Evolutionary conservation across 768 basidiomycete genomes (phyloP), one percentile per base, ranked within the genome.

Genomic region (Dictyophora rubrovolvata): DNA sequence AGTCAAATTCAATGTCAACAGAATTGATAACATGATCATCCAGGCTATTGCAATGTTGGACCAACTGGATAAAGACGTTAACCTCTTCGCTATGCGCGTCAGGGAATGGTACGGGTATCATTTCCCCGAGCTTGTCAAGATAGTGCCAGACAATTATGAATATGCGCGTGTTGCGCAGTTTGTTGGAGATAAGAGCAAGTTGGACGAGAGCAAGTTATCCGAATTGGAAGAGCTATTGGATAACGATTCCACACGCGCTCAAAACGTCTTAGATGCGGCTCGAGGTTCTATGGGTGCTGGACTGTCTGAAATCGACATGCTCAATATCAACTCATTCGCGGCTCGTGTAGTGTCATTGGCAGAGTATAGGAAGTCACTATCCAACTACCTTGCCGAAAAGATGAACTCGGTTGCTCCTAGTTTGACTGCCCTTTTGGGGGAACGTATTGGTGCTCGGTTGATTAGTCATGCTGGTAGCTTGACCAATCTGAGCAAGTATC

Each of bases 71-170:
- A 98, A 97, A 78, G 95, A 98, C 71, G 93, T 97, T 72, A 98
- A 98, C 77, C 84, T 94, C 33, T 97, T 98, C 71, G 88, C 93
- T 18, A 98, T 98, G 95, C 89, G 95, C 35, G 85, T 96, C 54
- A 81, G 95, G 66, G 95, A 98, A 71, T 98, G 95, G 95, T 98
- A 98, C 71, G 95, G 95, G 7, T 97, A 94, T 76, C 95, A 97
- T 71, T 98, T 96, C 79, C 95, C 95, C 42, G 95, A 98, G 73
- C 87, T 97, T 65, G 81, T 95, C 74, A 86, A 81, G 62, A 78
- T 98, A 68, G 93, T 97, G 0, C 83, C 93, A 58, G 95, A 97
- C 73, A 95, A 96, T 70, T 84, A 91, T 73, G 85, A 89, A 68
- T 98, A 96, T 69, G 93, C 94, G n/a, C 79, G 79, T 16, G 79